Percentiles rank a stretch among this genome's conserved stretches.
These are phyloP conservation scores for Phytopythium vexans DNA, from an alignment of 352 stramenopile species.

Conservation along the genomic window DNA sequence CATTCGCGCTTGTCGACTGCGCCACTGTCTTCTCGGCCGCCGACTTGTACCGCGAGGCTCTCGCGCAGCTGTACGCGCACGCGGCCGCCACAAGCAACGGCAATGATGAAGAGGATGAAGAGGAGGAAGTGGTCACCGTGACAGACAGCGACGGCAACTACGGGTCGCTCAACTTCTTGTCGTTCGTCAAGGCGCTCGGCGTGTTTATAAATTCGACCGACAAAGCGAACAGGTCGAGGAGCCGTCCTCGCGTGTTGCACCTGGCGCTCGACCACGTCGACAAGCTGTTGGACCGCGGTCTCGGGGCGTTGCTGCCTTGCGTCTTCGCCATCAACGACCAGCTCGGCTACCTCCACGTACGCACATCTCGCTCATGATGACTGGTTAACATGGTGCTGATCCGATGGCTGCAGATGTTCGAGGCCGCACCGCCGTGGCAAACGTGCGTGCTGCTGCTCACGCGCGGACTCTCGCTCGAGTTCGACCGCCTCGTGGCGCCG, in stretches of 20 bases:
- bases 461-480: slow-evolving; percentile 57
- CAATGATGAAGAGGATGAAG: slow-evolving; percentile 5
- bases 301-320: slow-evolving; percentile 55
- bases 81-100: slow-evolving; percentile 1
- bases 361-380: background rate
- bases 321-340: slow-evolving; percentile 72
- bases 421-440: slow-evolving; percentile 40
- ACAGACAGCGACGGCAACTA: slow-evolving; percentile 13
- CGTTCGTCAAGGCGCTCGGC: slow-evolving; percentile 64
- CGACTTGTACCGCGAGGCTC: slow-evolving; percentile 70
- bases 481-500: slow-evolving; percentile 51
- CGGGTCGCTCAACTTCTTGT: slow-evolving; percentile 63
- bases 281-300: slow-evolving; percentile 52
- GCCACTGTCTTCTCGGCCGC: slow-evolving; percentile 59
- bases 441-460: slow-evolving; percentile 63
- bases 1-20: slow-evolving; percentile 66
- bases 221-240: background rate
- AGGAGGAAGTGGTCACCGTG: slow-evolving; percentile 10
- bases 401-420: slow-evolving; percentile 41
- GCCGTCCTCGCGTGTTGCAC: slow-evolving; percentile 36
- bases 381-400: background rate
- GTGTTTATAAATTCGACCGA: slow-evolving; percentile 35
- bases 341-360: slow-evolving; percentile 52
- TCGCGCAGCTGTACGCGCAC: slow-evolving; percentile 53
- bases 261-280: slow-evolving; percentile 70